Conservation (phyloP, 345 rosid species). For the Laguncularia racemosa region DNA sequence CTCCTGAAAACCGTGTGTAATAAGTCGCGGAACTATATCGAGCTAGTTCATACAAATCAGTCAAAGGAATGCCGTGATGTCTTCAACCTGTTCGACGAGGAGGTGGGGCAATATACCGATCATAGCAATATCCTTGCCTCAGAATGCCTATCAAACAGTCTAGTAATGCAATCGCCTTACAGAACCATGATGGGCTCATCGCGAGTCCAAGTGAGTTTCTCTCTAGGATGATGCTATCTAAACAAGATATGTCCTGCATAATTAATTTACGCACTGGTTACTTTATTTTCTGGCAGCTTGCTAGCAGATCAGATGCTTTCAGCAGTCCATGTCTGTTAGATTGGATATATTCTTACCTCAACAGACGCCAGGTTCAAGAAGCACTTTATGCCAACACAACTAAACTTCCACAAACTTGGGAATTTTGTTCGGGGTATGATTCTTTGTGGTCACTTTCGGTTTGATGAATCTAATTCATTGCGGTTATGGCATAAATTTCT, state of each 20-base stretch:
- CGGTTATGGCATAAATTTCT: no score
- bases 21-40: conserved; percentile 13
- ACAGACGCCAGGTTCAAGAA: conserved; percentile 26
- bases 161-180: no score
- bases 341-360: conserved; percentile 20
- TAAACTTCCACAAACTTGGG: conserved; percentile 26
- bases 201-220: no score
- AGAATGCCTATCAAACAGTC: conserved; percentile 10
- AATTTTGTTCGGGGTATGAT: conserved; percentile 25
- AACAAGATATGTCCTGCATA: no score
- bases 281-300: conserved; percentile 12
- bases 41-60: conserved; percentile 4
- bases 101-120: conserved; percentile 14
- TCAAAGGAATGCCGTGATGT: conserved; percentile 26
- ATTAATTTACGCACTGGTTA: background rate
- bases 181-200: no score
- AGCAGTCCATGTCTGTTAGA: conserved; percentile 23
- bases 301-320: background rate
- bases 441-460: background rate
- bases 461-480: background rate
- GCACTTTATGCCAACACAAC: conserved; percentile 41
- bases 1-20: conserved; percentile 26
- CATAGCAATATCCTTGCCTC: conserved; percentile 16
- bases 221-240: no score
- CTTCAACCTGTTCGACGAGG: conserved; percentile 16